Conservation (phyloP, 2,329 filamentous ascomycete genomes). For the Ophiostoma tasmaniense region DNA sequence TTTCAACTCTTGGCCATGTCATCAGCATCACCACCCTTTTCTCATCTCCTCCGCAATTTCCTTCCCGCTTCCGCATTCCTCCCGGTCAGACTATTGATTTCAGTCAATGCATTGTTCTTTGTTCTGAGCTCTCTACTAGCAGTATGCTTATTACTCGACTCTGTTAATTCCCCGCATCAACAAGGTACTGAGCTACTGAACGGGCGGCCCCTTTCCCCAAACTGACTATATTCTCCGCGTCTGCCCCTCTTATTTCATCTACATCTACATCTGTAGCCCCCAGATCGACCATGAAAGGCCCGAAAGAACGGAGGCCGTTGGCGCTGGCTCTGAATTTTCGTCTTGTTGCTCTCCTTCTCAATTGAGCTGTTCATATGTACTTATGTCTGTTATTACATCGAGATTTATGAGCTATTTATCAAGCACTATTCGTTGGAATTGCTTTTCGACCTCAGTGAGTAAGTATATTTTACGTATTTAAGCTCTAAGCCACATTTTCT, state of each 20-base stretch:
- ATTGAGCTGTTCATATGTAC: neutral
- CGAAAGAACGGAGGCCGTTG: neutral
- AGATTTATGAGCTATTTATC: neutral
- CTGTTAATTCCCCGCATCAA: neutral
- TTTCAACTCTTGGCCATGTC: neutral
- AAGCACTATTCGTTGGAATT: too few species aligned
- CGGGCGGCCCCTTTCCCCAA: neutral
- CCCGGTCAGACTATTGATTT: neutral
- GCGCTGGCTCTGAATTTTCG: neutral
- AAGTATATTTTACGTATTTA: neutral
- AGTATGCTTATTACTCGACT: neutral
- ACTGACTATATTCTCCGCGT: slow-evolving; percentile 5
- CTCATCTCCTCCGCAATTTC: neutral
- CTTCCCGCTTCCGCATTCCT: neutral
- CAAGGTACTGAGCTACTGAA: neutral
- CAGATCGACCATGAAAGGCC: slow-evolving; percentile 6
- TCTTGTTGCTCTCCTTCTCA: neutral
- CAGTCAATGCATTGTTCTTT: neutral
- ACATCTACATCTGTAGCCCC: neutral
- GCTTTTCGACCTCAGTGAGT: too few species aligned
- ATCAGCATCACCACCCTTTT: neutral
- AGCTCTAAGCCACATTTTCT: neutral
- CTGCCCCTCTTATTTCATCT: neutral
- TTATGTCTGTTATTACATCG: neutral
- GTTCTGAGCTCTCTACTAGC: neutral